Evolutionary conservation across 305 asterid genomes (phyloP).

Genomic region (Plantago coronopus): DNA sequence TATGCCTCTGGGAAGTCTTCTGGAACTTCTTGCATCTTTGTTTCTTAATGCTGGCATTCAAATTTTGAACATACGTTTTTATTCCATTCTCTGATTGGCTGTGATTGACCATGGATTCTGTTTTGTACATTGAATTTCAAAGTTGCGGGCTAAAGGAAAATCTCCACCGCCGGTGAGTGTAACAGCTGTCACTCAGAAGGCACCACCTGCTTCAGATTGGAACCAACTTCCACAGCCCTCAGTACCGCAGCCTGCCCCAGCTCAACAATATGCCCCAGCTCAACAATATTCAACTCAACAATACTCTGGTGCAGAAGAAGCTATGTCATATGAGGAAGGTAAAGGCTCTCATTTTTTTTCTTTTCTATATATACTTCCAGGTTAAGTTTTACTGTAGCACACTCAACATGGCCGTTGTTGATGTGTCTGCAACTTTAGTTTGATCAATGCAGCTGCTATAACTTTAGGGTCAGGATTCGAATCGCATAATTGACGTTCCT

Average conservation of each 20-base stretch:
- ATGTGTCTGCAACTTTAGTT: not conserved
- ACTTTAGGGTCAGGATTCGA: not conserved
- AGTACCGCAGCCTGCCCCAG: slow-evolving; percentile 39
- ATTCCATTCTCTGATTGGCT: slow-evolving; percentile 19
- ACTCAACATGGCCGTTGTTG: not conserved
- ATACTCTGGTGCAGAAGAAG: slow-evolving; percentile 39
- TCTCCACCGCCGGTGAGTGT: slow-evolving; percentile 38
- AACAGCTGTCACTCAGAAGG: slow-evolving; percentile 46
- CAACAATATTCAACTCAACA: too few species aligned
- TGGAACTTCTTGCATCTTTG: not conserved
- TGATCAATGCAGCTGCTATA: not conserved
- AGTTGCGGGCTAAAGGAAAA: slow-evolving; percentile 82
- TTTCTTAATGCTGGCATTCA: slow-evolving; percentile 12
- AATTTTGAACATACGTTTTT: slow-evolving; percentile 1
- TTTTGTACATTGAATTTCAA: slow-evolving; percentile 20
- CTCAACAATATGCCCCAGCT: slow-evolving; percentile 23
- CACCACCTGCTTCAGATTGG: slow-evolving; percentile 49
- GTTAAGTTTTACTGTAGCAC: not conserved
- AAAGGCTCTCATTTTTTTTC: not conserved
- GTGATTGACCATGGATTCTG: slow-evolving; percentile 15
- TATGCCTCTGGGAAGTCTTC: slow-evolving; percentile 1
- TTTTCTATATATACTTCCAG: not conserved
- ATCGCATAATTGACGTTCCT: not conserved
- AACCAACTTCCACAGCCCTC: slow-evolving; percentile 40
- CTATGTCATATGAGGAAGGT: slow-evolving; percentile 42